Evolutionary conservation across 2,329 filamentous ascomycete species (phyloP), one percentile per base, ranked within the genome.

Genomic region (Aureobasidium melanogenum): DNA sequence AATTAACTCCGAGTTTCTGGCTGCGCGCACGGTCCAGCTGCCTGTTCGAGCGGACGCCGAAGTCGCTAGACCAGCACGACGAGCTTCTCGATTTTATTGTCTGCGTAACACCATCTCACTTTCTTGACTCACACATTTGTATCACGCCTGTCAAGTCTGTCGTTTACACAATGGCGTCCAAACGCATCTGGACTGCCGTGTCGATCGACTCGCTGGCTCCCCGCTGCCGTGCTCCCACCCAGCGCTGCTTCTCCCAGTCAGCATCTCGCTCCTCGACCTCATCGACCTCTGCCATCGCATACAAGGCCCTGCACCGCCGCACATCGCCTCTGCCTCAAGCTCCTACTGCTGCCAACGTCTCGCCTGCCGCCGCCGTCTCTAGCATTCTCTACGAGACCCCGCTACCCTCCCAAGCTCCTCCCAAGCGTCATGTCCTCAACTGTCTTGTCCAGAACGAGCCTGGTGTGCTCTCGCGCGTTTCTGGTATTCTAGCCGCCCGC

Each of bases 321-420:
- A 89, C 93, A 64, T 88, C 89, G 22, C 89, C 92, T 64, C 89
- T 96, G 59, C 88, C 90, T 60, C 87, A 84, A 66, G 81, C 88
- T 61, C 82, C 88, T 30, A 87, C 89, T 12, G 34, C 56, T 26
- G 56, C 67, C 52, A 91, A 91, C 82, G 96, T 93, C 71, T 85
- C 85, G 62, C 92, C 92, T 39, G 92, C 94, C 68, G 91, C 94
- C 19, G 94, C 94, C 67, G 94, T 99, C 67, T 96, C 91, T 73
- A 96, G 93, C 75, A 99, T 99, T 73, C 89, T 99, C 75, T 99
- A 99, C 81, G 94, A 99, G 82, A 97, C 92, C 3, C 94, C 94
- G 6, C 82, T 89, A 19, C 89, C 91, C 8, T 92, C 91, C 15
- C 82, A 82, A 69, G 86, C 86, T 26, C 93, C 94, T 9, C 88